A percentile compares a stretch with the other conserved stretches of the same genome.
These are phyloP conservation scores for Oenanthe javanica DNA, from an alignment of 140 eudicot species.

Conservation along the genomic window DNA sequence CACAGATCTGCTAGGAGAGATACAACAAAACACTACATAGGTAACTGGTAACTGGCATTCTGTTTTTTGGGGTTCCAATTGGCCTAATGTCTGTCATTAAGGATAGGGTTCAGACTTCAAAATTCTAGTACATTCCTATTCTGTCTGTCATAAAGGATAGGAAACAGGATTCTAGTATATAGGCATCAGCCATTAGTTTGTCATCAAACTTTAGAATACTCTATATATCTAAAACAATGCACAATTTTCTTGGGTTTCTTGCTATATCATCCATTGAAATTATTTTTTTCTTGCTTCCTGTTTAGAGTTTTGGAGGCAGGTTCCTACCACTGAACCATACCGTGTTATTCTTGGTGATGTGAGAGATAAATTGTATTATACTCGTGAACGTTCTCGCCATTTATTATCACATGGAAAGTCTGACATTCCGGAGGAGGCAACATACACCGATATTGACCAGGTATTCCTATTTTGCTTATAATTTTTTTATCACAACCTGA, in stretches of 20 bases:
- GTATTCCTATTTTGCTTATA: slow-evolving; percentile 23
- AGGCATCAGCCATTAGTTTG: background rate
- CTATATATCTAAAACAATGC: background rate
- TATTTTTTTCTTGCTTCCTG: background rate
- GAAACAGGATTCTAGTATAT: background rate
- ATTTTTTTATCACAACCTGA: background rate
- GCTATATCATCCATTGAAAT: background rate
- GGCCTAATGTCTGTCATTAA: background rate
- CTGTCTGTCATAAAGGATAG: background rate
- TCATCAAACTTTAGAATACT: background rate
- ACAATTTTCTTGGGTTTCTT: background rate
- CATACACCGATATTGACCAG: slow-evolving; percentile 76
- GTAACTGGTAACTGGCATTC: slow-evolving; percentile 24
- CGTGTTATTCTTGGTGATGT: slow-evolving; percentile 96
- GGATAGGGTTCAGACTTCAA: background rate
- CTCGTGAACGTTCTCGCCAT: slow-evolving; percentile 94
- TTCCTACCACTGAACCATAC: slow-evolving; percentile 95
- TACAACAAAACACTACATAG: slow-evolving; percentile 94
- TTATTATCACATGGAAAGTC: slow-evolving; percentile 64
- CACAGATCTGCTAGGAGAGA: slow-evolving; percentile 70
- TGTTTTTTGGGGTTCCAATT: background rate
- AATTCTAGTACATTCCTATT: background rate
- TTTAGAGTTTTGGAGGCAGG: slow-evolving; percentile 91
- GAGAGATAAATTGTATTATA: slow-evolving; percentile 73
- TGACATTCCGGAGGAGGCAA: slow-evolving; percentile 82